Base-by-base conservation (phyloP, 2,329 filamentous ascomycete genomes). In the Stemphylium vesicarium region DNA sequence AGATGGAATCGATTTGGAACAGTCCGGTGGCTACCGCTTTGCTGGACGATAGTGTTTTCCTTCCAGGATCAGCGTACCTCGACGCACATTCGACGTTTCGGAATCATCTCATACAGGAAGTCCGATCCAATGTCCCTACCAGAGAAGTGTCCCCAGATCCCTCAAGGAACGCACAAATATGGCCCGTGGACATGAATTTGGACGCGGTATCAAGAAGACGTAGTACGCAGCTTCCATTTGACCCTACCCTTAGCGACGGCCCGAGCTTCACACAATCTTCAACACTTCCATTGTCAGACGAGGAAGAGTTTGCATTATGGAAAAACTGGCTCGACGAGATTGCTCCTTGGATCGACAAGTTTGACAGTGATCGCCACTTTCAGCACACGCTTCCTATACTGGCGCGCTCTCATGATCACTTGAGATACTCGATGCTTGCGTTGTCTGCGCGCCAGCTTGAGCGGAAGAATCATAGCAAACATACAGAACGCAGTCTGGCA, bases 341-440 rank as follows among this genome's bases (percentile, higher is more conserved):
- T 26, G 81, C 82, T 1, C 79, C 79, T 12, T 84, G 82, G 80
- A 78, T 85, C 3, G 83, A 85, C 60, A 85, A 84, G 70, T 85
- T 85, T 45, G 83, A 85, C 54, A 75, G 76, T 16, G 73, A 81
- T n/a, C 78, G 79, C 1, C 81, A 82, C 42, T 85, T 85, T 54
- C 78, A 79, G 22, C 77, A 81, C 0, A 78, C 80, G 5, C 74
- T 85, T 2, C 82, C 82, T 0, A 69, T 81, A 3, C 70, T 85
- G 41, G 81, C 83, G 1, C 78, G 79, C 18, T 76, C 72, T 2
- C 82, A 81, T 11, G 77, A 80, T 0, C 78, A 82, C 4, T 60
- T 85, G 0, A 71, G 79, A 3, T 82, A 83, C 53, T 81, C 83
- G 0, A 80, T 85, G 36, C 75, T 85, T 4, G 82, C 83, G 0